Evolutionary conservation across 192 early-diverging fungal genomes (phyloP).

Genomic region (Coemansia sp.): DNA sequence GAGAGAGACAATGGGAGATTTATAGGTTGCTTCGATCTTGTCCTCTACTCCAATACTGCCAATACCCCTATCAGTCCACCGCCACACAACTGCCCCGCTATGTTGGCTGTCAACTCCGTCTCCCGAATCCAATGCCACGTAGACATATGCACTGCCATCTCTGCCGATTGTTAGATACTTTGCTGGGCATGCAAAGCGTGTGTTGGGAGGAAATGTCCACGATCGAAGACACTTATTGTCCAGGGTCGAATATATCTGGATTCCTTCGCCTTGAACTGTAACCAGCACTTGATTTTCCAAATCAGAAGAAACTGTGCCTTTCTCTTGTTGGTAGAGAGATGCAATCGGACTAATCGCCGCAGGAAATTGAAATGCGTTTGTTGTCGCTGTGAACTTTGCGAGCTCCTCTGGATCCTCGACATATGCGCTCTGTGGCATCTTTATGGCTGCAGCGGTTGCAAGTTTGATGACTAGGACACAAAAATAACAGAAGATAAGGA

Average conservation of each 20-base stretch:
- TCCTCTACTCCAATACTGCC: slow-evolving; percentile 50
- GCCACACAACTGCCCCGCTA: slow-evolving; percentile 35
- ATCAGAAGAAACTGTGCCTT: background rate
- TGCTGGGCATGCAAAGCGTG: slow-evolving; percentile 53
- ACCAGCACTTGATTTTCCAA: slow-evolving; percentile 32
- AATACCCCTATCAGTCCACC: slow-evolving; percentile 52
- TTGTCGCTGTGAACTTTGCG: slow-evolving; percentile 45
- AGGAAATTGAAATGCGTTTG: slow-evolving; percentile 36
- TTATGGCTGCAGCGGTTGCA: background rate
- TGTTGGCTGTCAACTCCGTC: slow-evolving; percentile 17
- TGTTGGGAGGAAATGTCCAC: slow-evolving; percentile 48
- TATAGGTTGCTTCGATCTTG: slow-evolving; percentile 22
- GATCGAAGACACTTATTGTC: slow-evolving; percentile 56
- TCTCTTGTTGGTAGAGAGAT: slow-evolving; percentile 16
- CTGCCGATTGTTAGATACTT: slow-evolving; percentile 32
- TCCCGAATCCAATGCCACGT: slow-evolving; percentile 31
- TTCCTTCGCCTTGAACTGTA: slow-evolving; percentile 46
- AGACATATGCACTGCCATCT: slow-evolving; percentile 29
- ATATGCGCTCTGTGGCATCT: slow-evolving; percentile 36
- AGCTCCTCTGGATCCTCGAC: slow-evolving; percentile 48
- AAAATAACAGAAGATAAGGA: background rate
- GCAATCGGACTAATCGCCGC: slow-evolving; percentile 47
- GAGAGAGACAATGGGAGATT: slow-evolving; percentile 28
- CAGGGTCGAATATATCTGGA: slow-evolving; percentile 46
- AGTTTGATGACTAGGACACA: background rate